Evolutionary conservation across 352 stramenopile genomes (phyloP).

Genomic region (Pythium rishiriense): DNA sequence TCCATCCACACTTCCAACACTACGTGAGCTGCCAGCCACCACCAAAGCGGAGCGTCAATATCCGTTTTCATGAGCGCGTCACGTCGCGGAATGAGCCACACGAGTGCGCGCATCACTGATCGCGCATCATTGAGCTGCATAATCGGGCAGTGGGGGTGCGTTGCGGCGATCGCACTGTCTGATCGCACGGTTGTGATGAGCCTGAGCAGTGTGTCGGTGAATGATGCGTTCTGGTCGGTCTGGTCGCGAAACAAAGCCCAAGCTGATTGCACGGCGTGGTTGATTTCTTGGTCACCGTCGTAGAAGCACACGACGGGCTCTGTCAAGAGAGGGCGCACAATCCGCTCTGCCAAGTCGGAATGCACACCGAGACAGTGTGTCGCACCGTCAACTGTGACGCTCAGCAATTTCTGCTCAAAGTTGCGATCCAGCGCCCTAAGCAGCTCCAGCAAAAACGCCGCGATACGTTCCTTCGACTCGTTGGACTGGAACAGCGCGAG

Average conservation of each 20-base stretch:
- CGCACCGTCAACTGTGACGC: slow-evolving; percentile 11
- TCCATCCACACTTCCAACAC: slow-evolving; percentile 15
- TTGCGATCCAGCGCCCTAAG: slow-evolving; percentile 30
- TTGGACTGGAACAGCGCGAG: slow-evolving; percentile 26
- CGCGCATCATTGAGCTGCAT: background rate
- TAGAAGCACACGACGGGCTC: background rate
- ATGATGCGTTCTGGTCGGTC: background rate
- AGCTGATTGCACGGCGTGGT: background rate
- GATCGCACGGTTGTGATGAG: background rate
- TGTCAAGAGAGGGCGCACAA: background rate
- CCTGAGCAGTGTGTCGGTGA: background rate
- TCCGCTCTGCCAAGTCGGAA: background rate
- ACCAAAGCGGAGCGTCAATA: slow-evolving; percentile 8
- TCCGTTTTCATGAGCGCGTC: background rate
- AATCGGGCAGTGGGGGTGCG: slow-evolving; percentile 9
- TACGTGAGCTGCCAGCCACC: slow-evolving; percentile 20
- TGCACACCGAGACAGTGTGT: slow-evolving; percentile 10
- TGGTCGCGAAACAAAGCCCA: slow-evolving; percentile 4
- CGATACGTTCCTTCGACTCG: slow-evolving; percentile 15
- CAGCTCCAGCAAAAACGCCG: background rate
- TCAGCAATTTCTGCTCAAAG: slow-evolving; percentile 34
- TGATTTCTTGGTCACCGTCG: slow-evolving; percentile 1
- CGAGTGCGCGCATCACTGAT: slow-evolving; percentile 9
- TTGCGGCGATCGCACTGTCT: background rate
- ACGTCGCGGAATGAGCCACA: slow-evolving; percentile 13